phyloP scores from a whole-genome alignment of 2,329 filamentous ascomycete genomes.

The Aspergillus carbonarius region DNA sequence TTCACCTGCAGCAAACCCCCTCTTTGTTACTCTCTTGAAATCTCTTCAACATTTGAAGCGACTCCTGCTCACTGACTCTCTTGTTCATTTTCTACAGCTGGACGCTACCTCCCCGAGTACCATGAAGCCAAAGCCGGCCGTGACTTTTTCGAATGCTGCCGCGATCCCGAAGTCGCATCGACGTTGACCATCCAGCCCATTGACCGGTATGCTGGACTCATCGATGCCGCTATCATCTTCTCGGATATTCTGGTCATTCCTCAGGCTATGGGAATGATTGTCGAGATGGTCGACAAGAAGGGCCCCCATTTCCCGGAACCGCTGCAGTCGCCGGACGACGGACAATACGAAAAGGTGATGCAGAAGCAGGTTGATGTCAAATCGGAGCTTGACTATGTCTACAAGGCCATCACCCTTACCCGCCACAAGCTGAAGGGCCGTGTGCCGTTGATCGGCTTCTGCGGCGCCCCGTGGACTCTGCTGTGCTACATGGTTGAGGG shows the following conservation, averaged over 20 bases:
- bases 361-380: slow-evolving; percentile 78
- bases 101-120: slow-evolving; percentile 96
- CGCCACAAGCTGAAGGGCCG: slow-evolving; percentile 81
- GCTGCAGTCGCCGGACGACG: slow-evolving; percentile 73
- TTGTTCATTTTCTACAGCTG: slow-evolving; percentile 58
- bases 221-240: slow-evolving; percentile 98
- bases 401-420: slow-evolving; percentile 90
- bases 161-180: slow-evolving; percentile 86
- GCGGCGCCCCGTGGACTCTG: slow-evolving; percentile 93
- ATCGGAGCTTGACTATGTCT: slow-evolving; percentile 86
- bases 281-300: slow-evolving; percentile 97
- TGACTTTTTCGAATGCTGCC: slow-evolving; percentile 98
- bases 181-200: slow-evolving; percentile 93
- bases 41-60: background rate
- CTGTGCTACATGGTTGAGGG: slow-evolving; percentile 99
- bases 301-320: slow-evolving; percentile 92
- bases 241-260: slow-evolving; percentile 97
- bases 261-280: slow-evolving; percentile 97
- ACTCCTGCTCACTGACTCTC: background rate
- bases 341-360: slow-evolving; percentile 78
- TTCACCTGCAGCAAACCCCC: background rate
- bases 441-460: slow-evolving; percentile 94
- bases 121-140: slow-evolving; percentile 86
- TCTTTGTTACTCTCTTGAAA: background rate
- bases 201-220: slow-evolving; percentile 82